phyloP scores from a whole-genome alignment of 2,329 filamentous ascomycete genomes.

The Lecanoromycetidae sp. region DNA sequence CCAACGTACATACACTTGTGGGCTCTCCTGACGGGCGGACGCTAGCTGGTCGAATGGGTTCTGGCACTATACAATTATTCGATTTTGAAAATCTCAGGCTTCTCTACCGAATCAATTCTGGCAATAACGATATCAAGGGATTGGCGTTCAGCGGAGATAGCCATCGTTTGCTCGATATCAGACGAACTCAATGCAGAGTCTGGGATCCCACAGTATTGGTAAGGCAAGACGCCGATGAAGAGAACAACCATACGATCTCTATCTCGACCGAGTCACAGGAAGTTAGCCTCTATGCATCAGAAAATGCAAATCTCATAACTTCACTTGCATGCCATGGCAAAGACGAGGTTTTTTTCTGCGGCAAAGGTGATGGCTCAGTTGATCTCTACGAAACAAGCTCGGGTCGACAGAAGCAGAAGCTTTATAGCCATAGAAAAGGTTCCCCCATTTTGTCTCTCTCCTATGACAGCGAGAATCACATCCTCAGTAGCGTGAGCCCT shows the following conservation, averaged over 20 bases:
- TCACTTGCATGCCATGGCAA: slow-evolving; percentile 4
- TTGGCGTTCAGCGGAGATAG: slow-evolving; percentile 26
- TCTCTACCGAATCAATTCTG: slow-evolving; percentile 24
- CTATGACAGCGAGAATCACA: slow-evolving; percentile 1
- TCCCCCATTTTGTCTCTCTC: slow-evolving; percentile 11
- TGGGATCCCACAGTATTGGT: slow-evolving; percentile 28
- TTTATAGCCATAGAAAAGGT: slow-evolving; percentile 11
- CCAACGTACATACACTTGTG: slow-evolving; percentile 19
- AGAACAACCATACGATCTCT: slow-evolving; percentile 14
- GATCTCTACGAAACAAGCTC: slow-evolving; percentile 13
- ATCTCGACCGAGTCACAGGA: slow-evolving; percentile 15
- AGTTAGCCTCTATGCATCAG: neutral
- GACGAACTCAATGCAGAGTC: slow-evolving; percentile 24
- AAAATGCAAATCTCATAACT: slow-evolving; percentile 9
- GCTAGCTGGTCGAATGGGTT: slow-evolving; percentile 21
- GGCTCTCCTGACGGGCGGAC: slow-evolving; percentile 24
- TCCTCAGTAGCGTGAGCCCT: slow-evolving; percentile 7
- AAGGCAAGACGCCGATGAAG: slow-evolving; percentile 17
- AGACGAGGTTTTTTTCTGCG: slow-evolving; percentile 10
- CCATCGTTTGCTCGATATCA: slow-evolving; percentile 26
- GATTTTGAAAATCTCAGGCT: slow-evolving; percentile 23
- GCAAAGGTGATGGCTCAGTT: slow-evolving; percentile 13
- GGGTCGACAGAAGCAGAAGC: slow-evolving; percentile 7
- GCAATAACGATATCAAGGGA: slow-evolving; percentile 22
- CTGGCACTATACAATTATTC: slow-evolving; percentile 22